Conservation (phyloP, 2,329 filamentous ascomycete species). For the Colletotrichum brevisporum region DNA sequence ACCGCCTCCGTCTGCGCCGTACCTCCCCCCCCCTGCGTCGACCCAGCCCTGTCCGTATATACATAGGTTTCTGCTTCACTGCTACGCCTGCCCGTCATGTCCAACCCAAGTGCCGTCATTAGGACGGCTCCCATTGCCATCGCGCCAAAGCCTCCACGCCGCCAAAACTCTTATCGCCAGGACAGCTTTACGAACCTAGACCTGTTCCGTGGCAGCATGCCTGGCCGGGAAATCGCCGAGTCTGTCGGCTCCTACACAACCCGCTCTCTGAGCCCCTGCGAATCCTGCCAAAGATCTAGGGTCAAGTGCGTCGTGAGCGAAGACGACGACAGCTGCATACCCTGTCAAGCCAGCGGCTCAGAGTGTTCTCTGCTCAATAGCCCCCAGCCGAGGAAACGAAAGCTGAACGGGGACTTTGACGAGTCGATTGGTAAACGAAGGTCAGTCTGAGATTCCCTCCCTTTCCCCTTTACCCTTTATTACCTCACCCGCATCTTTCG, state of each 20-base stretch:
- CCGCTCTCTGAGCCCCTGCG: constrained; percentile 71
- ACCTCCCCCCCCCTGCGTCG: constrained; percentile 44
- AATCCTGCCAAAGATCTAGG: constrained; percentile 81
- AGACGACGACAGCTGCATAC: constrained; percentile 78
- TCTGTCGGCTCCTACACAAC: constrained; percentile 55
- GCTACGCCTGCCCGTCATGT: constrained; percentile 59
- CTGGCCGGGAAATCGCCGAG: constrained; percentile 67
- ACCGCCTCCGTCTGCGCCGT: constrained; percentile 40
- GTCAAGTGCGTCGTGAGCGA: constrained; percentile 82
- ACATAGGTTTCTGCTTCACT: constrained; percentile 38
- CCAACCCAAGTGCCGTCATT: constrained; percentile 66
- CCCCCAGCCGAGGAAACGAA: constrained; percentile 84
- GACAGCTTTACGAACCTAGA: constrained; percentile 64
- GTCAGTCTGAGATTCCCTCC: constrained; percentile 62
- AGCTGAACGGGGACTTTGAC: constrained; percentile 75
- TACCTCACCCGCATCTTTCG: constrained; percentile 8
- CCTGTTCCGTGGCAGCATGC: constrained; percentile 62
- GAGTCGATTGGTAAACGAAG: constrained; percentile 76
- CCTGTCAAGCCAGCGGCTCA: constrained; percentile 83
- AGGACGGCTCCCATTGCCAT: constrained; percentile 77
- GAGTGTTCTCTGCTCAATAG: constrained; percentile 85
- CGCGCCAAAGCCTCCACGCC: constrained; percentile 70
- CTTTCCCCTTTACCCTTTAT: not conserved
- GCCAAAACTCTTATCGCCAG: constrained; percentile 59
- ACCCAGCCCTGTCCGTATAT: constrained; percentile 46